Evolutionary conservation across 2,329 filamentous ascomycete species (phyloP).

Genomic region (Trichothecium roseum): DNA sequence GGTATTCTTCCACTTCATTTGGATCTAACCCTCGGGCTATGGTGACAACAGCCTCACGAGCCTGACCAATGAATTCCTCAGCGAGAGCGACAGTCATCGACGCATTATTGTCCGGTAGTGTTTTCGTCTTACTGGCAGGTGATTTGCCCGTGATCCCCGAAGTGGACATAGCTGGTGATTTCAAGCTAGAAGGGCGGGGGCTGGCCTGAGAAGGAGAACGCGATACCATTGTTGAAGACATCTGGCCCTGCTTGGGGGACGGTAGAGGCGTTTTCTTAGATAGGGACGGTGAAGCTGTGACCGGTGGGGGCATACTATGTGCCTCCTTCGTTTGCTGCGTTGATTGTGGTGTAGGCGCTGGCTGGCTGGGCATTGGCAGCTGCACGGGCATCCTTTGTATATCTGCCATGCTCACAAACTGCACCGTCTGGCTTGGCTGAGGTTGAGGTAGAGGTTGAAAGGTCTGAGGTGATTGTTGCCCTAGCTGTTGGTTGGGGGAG

Average conservation of each 20-base stretch:
- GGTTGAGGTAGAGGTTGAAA: no score
- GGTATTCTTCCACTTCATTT: conserved; percentile 51
- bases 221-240: no score
- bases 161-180: conserved; percentile 29
- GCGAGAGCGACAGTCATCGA: conserved; percentile 59
- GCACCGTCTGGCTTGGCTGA: conserved; percentile 6
- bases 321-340: no score
- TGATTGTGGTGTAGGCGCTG: not conserved
- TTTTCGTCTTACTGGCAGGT: conserved; percentile 28
- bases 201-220: conserved; percentile 10
- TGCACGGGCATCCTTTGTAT: conserved; percentile 22
- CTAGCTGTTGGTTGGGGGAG: conserved; percentile 1
- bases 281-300: no score
- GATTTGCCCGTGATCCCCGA: conserved; percentile 30
- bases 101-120: conserved; percentile 37
- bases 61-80: conserved; percentile 64
- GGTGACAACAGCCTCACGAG: conserved; percentile 43
- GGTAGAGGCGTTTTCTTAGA: no score
- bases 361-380: conserved; percentile 10
- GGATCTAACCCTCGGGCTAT: conserved; percentile 25
- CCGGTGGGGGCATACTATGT: no score
- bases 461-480: no score
- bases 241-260: no score
- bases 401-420: conserved; percentile 27
- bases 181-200: conserved; percentile 26